A percentile compares a stretch with the other conserved stretches of the same genome.
Conservation (phyloP, 306 rosid species). For the Urtica urens region DNA sequence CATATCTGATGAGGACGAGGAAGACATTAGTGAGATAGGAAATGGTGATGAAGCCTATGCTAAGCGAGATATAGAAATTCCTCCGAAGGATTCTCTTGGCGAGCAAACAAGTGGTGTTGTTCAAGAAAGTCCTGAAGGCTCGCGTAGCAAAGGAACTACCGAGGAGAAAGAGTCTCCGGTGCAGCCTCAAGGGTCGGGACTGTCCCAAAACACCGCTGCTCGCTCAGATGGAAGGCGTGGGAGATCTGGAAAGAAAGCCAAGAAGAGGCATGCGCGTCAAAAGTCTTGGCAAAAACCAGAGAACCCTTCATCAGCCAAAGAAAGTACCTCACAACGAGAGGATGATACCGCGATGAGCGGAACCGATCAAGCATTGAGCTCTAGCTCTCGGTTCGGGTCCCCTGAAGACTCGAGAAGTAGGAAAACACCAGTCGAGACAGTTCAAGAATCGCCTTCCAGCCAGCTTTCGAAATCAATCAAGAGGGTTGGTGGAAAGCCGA, state of each 20-base stretch:
- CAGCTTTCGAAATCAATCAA: slow-evolving; percentile 40
- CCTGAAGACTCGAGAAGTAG: slow-evolving; percentile 74
- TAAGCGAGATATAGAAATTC: slow-evolving; percentile 43
- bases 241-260: slow-evolving; percentile 88
- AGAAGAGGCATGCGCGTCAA: slow-evolving; percentile 75
- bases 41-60: slow-evolving; percentile 56
- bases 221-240: slow-evolving; percentile 76
- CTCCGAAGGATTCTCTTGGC: slow-evolving; percentile 39
- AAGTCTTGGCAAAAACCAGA: slow-evolving; percentile 62
- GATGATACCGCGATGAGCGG: slow-evolving; percentile 94
- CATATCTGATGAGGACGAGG: slow-evolving; percentile 68
- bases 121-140: slow-evolving; percentile 47
- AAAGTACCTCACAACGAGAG: slow-evolving; percentile 57
- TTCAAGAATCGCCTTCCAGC: slow-evolving; percentile 51
- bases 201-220: slow-evolving; percentile 49
- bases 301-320: slow-evolving; percentile 53
- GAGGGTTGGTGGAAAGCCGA: slow-evolving; percentile 56
- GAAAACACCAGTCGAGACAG: slow-evolving; percentile 60
- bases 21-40: slow-evolving; percentile 47
- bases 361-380: slow-evolving; percentile 81
- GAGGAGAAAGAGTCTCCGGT: slow-evolving; percentile 44
- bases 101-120: slow-evolving; percentile 43
- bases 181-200: slow-evolving; percentile 54
- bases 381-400: slow-evolving; percentile 61
- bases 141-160: slow-evolving; percentile 43